phyloP scores from a whole-genome alignment of 805 yeast genomes.

The Monosporozyma aerobia region DNA sequence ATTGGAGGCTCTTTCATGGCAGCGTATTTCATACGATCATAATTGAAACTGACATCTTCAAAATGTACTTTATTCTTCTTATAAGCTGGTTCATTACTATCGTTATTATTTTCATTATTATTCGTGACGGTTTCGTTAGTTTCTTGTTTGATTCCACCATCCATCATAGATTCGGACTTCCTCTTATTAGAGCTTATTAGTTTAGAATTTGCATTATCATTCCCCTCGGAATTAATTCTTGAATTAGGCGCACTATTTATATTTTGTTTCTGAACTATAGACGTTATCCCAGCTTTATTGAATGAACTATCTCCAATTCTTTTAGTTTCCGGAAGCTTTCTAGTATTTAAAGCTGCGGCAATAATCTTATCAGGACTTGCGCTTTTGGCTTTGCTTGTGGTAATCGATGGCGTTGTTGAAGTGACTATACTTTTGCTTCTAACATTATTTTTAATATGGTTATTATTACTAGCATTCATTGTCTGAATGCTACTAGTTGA shows the following conservation, averaged over 20 bases:
- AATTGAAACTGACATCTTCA: not conserved
- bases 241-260: not conserved
- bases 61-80: slow-evolving; percentile 4
- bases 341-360: not conserved
- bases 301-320: not conserved
- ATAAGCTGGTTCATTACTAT: not conserved
- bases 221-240: not conserved
- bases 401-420: not conserved
- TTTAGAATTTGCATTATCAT: not conserved
- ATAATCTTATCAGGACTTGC: not conserved
- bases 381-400: not conserved
- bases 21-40: not conserved
- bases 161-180: not conserved
- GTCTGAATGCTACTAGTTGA: slow-evolving; percentile 2
- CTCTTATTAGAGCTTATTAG: not conserved
- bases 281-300: not conserved
- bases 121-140: not conserved
- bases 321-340: not conserved
- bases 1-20: not conserved
- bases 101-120: not conserved
- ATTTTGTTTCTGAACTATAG: not conserved
- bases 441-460: not conserved
- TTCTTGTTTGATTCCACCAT: not conserved
- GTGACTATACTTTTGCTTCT: not conserved
- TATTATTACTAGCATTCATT: not conserved